Evolutionary conservation across 176 grass and related monocot genomes (phyloP).

Genomic region (Carex littledalei): DNA sequence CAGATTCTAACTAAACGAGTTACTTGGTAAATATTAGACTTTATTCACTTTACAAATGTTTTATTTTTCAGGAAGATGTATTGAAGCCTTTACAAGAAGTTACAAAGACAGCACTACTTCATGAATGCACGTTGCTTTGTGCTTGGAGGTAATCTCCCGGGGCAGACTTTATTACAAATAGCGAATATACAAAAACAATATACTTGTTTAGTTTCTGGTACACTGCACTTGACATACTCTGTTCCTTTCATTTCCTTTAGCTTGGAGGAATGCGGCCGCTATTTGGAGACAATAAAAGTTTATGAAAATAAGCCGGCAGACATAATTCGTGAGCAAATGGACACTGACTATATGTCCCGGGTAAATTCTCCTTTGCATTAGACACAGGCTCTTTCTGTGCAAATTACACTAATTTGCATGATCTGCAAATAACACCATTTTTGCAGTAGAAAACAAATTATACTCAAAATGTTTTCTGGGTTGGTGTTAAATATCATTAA

Average conservation of each 20-base stretch:
- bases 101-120: conserved; percentile 78
- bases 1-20: neutral
- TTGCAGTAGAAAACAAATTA: too few relatives aligned
- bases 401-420: neutral
- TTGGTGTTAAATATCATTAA: too few relatives aligned
- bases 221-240: neutral
- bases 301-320: conserved; percentile 98
- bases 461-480: too few relatives aligned
- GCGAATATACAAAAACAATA: neutral
- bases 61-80: conserved; percentile 74
- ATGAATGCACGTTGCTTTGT: conserved; percentile 94
- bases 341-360: conserved; percentile 86
- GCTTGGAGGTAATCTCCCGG: conserved; percentile 67
- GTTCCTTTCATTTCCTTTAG: conserved; percentile 38
- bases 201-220: neutral
- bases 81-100: conserved; percentile 90
- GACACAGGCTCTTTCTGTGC: neutral
- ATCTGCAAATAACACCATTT: too few relatives aligned
- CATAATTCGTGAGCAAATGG: conserved; percentile 68
- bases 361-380: conserved; percentile 35
- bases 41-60: conserved; percentile 1
- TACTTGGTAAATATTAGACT: neutral
- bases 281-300: conserved; percentile 98
- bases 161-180: neutral
- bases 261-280: conserved; percentile 87